These are phyloP conservation scores for Mucor mucedo DNA, from an alignment of 371 early-diverging fungal species.

Conservation along the genomic window DNA sequence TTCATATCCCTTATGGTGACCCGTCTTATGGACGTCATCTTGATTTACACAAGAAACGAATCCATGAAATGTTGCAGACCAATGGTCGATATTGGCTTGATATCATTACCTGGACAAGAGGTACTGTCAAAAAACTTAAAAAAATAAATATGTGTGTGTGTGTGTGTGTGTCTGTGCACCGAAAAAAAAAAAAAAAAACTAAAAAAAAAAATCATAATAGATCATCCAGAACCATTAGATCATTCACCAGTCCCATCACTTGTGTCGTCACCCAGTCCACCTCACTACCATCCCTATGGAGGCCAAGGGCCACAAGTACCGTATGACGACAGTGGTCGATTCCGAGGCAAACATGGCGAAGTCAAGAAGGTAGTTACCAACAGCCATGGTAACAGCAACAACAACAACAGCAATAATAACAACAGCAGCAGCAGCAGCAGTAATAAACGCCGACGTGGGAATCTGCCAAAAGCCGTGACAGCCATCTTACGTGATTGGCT, in stretches of 20 bases:
- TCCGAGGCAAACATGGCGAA: background rate
- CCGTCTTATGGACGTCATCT: slow-evolving; percentile 33
- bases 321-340: slow-evolving; percentile 7
- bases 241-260: slow-evolving; percentile 43
- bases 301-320: background rate
- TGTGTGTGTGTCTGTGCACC: slow-evolving; percentile 15
- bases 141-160: background rate
- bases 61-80: slow-evolving; percentile 39
- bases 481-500: slow-evolving; percentile 77
- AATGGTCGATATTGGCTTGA: slow-evolving; percentile 44
- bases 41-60: slow-evolving; percentile 33
- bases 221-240: slow-evolving; percentile 35
- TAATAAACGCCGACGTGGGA: slow-evolving; percentile 60
- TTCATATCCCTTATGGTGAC: slow-evolving; percentile 40
- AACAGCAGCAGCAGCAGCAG: slow-evolving; percentile 10
- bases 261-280: slow-evolving; percentile 37
- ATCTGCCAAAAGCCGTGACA: slow-evolving; percentile 67
- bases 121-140: slow-evolving; percentile 16
- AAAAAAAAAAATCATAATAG: background rate
- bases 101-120: slow-evolving; percentile 36
- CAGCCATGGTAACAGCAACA: background rate
- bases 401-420: slow-evolving; percentile 8
- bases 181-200: background rate
- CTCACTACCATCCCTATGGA: slow-evolving; percentile 14
- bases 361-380: background rate